Percentiles rank a stretch among this genome's conserved stretches.
These are phyloP conservation scores for Termitomyces bulborhizus DNA, from an alignment of 768 basidiomycete genomes.

Conservation along the genomic window DNA sequence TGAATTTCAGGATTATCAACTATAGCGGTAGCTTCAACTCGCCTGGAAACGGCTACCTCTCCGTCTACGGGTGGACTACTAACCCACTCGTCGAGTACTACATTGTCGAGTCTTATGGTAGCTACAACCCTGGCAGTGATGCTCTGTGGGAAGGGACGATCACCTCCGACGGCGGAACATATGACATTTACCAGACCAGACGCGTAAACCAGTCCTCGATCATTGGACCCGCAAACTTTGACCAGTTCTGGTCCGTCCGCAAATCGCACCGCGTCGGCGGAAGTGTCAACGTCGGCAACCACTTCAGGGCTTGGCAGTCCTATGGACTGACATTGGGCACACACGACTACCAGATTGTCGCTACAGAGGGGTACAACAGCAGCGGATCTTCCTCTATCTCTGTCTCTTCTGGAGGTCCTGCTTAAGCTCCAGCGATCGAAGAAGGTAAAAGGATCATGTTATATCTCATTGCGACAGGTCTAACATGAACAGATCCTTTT, in stretches of 20 bases:
- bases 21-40: constrained; percentile 31
- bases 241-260: constrained; percentile 42
- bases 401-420: neutral
- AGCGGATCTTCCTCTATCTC: constrained; percentile 23
- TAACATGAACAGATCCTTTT: no score
- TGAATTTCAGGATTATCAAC: constrained; percentile 23
- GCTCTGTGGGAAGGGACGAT: constrained; percentile 29
- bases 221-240: constrained; percentile 35
- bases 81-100: constrained; percentile 43
- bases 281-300: constrained; percentile 29
- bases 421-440: no score
- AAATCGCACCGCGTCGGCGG: constrained; percentile 27
- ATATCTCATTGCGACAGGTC: no score
- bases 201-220: constrained; percentile 37
- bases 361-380: constrained; percentile 39
- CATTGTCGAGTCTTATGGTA: constrained; percentile 35
- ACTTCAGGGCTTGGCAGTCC: constrained; percentile 37
- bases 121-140: constrained; percentile 31
- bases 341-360: constrained; percentile 41
- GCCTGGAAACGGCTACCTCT: constrained; percentile 35
- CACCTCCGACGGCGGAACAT: constrained; percentile 34
- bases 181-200: constrained; percentile 32
- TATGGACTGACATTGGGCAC: constrained; percentile 33
- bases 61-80: constrained; percentile 42
- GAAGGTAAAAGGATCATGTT: no score